Evolutionary conservation across 331 rosid species (phyloP), one percentile per base, ranked within the genome.

Genomic region (Cydonia oblonga): DNA sequence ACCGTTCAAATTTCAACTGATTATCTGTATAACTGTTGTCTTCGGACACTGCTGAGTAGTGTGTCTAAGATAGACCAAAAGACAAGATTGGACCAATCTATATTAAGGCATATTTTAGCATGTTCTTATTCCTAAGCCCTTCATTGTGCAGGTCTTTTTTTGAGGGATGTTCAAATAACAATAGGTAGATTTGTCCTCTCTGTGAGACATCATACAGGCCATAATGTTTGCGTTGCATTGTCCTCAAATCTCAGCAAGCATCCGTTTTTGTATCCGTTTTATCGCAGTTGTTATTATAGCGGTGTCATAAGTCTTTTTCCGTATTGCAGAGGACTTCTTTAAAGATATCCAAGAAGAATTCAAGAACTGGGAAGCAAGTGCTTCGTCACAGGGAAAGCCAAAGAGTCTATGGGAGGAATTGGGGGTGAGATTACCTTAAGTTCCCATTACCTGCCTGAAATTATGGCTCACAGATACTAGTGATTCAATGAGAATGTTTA

Each of bases 331-430:
- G 80, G 93, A 90, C 76, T 91, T 95, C 78, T 91, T 91, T 74
- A 88, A 67, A 77, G 99, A 95, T 83, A 86, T 95, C 82, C 93
- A 91, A 83, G 89, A 86, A 76, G 99, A 95, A 83, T 91, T 84
- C 79, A 81, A 66, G 81, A 95, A 91, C 69, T 95, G 99, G 99
- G 99, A 95, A 86, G 91, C 91, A n/a, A 89, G 53, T 64, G 81
- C 86, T 72, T 83, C 95, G 73, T 82, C 91, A 9, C 90, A 91
- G 82, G 97, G 96, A 87, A 87, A 87, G 66, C 99, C 99, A 8
- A 95, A 88, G 81, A 91, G 97, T 75, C 84, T 95, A n/a, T 95
- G 99, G 99, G 97, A 91, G 82, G 99, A 95, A 89, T 80, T 95
- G 76, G 84, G 92, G 67, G 99, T 91, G 71, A 79, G 92, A 60